A percentile compares a stretch with the other conserved stretches of the same genome.
These are phyloP conservation scores for Lenzites betulinus DNA, from an alignment of 768 basidiomycete species.

Conservation along the genomic window DNA sequence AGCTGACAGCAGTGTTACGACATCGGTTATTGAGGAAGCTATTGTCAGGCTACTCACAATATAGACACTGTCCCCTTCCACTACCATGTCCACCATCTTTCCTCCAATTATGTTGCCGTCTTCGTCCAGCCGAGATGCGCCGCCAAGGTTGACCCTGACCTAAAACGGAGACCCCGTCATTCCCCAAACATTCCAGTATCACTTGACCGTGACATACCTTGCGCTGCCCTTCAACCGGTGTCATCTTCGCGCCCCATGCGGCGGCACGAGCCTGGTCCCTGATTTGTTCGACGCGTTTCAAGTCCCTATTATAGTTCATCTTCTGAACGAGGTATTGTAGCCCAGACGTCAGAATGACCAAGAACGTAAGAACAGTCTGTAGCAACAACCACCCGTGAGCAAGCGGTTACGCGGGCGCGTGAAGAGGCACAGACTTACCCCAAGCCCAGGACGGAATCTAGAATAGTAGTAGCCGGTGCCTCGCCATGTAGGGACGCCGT, in stretches of 20 bases:
- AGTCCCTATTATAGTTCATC: slow-evolving; percentile 75
- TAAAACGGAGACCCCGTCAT: slow-evolving; percentile 30
- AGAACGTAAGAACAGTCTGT: slow-evolving; percentile 76
- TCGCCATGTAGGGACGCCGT: slow-evolving; percentile 95
- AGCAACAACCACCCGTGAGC: slow-evolving; percentile 1
- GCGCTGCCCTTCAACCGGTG: slow-evolving; percentile 58
- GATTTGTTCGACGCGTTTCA: slow-evolving; percentile 65
- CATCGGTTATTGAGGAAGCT: slow-evolving; percentile 3
- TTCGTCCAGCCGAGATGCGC: slow-evolving; percentile 50
- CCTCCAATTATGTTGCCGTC: slow-evolving; percentile 53
- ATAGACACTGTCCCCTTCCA: slow-evolving; percentile 72
- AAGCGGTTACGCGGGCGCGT: background rate
- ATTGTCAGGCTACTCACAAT: slow-evolving; percentile 52
- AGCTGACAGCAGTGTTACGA: slow-evolving; percentile 44
- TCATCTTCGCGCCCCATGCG: slow-evolving; percentile 83
- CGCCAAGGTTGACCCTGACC: slow-evolving; percentile 75
- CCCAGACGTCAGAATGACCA: slow-evolving; percentile 72
- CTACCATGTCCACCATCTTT: slow-evolving; percentile 76
- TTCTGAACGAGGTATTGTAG: slow-evolving; percentile 81
- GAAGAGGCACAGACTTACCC: slow-evolving; percentile 48
- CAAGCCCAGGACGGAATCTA: slow-evolving; percentile 91
- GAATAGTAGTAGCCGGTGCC: slow-evolving; percentile 97
- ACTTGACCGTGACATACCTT: slow-evolving; percentile 51
- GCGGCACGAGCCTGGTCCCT: slow-evolving; percentile 61
- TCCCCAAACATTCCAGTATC: background rate